Conservation (phyloP, 768 basidiomycete genomes). For the Sarcodon aspratus region DNA sequence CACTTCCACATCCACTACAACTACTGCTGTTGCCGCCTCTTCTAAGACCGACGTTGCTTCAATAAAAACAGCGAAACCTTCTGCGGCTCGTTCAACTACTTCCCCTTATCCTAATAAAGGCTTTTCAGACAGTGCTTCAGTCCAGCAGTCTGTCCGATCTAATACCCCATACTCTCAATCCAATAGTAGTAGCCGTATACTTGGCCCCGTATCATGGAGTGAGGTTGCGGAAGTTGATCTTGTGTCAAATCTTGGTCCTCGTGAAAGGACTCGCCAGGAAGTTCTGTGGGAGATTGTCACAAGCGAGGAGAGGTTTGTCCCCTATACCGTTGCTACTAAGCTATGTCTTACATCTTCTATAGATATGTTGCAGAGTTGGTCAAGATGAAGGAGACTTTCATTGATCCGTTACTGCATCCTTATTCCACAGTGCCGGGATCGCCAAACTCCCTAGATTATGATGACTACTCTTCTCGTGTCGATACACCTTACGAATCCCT, state of each 20-base stretch:
- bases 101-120: conserved; percentile 47
- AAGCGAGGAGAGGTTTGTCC: conserved; percentile 79
- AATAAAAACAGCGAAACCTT: conserved; percentile 33
- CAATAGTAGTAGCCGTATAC: conserved; percentile 53
- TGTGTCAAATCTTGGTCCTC: conserved; percentile 83
- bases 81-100: conserved; percentile 49
- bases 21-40: conserved; percentile 50
- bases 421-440: conserved; percentile 49
- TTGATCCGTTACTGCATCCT: conserved; percentile 82
- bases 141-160: conserved; percentile 62
- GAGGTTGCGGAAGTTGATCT: conserved; percentile 92
- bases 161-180: conserved; percentile 75
- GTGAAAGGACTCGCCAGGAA: conserved; percentile 92
- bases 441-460: conserved; percentile 52
- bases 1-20: conserved; percentile 33
- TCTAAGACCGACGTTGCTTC: conserved; percentile 53
- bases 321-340: conserved; percentile 1
- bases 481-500: conserved; percentile 61
- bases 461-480: conserved; percentile 43
- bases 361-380: conserved; percentile 89
- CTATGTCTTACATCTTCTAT: conserved; percentile 9
- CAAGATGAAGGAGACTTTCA: conserved; percentile 91
- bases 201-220: conserved; percentile 81
- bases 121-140: conserved; percentile 35
- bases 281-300: conserved; percentile 95